Conservation (phyloP, 768 basidiomycete genomes). For the Serendipita vermifera region DNA sequence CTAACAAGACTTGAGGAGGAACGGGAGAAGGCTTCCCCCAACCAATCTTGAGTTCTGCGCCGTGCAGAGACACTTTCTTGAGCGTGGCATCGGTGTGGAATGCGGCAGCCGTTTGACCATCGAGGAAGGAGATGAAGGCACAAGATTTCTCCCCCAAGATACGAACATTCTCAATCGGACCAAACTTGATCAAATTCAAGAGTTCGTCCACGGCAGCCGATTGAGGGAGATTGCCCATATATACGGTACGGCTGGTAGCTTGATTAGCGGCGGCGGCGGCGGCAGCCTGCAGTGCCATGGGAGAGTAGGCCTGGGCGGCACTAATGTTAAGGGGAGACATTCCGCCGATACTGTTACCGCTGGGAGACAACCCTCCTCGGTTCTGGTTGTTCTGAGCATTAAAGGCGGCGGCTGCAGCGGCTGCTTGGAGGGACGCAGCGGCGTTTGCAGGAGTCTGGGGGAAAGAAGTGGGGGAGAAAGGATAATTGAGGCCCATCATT, state of each 20-base stretch:
- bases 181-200: conserved; percentile 94
- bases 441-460: conserved; percentile 13
- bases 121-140: conserved; percentile 96
- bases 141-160: conserved; percentile 95
- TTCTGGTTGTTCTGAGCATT: conserved; percentile 15
- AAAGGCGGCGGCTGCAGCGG: not conserved
- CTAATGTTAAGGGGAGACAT: conserved; percentile 42
- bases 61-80: conserved; percentile 85
- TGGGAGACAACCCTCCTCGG: conserved; percentile 14
- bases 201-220: conserved; percentile 96
- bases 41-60: conserved; percentile 94
- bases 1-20: conserved; percentile 69
- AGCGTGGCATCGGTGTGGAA: conserved; percentile 96
- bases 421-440: conserved; percentile 11
- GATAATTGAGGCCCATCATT: conserved; percentile 14
- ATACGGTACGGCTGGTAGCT: conserved; percentile 75
- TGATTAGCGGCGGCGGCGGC: conserved; percentile 50
- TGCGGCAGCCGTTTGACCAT: conserved; percentile 80
- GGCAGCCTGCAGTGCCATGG: conserved; percentile 63
- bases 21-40: conserved; percentile 95
- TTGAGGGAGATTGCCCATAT: conserved; percentile 89
- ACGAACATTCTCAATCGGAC: conserved; percentile 87
- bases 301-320: conserved; percentile 58
- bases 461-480: conserved; percentile 8
- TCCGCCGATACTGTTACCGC: not conserved